These are phyloP conservation scores for Elsinoe necatrix DNA, from an alignment of 2,329 filamentous ascomycete species.

Conservation along the genomic window DNA sequence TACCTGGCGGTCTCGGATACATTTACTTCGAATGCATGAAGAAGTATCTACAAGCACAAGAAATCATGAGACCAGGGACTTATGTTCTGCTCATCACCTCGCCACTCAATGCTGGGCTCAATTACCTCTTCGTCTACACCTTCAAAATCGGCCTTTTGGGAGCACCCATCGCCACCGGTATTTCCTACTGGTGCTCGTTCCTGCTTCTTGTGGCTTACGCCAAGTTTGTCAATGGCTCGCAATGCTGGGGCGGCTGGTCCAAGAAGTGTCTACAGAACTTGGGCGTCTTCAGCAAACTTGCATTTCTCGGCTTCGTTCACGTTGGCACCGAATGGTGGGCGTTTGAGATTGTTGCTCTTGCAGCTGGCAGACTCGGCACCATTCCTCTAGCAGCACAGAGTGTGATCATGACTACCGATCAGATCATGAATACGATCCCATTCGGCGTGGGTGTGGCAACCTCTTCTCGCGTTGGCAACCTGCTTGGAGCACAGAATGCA, in stretches of 20 bases:
- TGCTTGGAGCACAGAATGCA: slow-evolving; percentile 61
- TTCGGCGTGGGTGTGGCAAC: slow-evolving; percentile 80
- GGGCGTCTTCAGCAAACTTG: slow-evolving; percentile 63
- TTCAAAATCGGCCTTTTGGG: slow-evolving; percentile 65
- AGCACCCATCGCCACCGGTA: slow-evolving; percentile 71
- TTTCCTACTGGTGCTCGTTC: slow-evolving; percentile 82
- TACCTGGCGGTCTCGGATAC: slow-evolving; percentile 76
- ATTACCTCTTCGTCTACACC: slow-evolving; percentile 64
- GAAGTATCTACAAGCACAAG: slow-evolving; percentile 52
- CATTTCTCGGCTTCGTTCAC: slow-evolving; percentile 67
- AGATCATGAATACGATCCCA: slow-evolving; percentile 70
- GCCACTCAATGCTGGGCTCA: slow-evolving; percentile 50
- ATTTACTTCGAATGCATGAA: slow-evolving; percentile 77
- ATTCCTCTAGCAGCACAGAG: slow-evolving; percentile 72
- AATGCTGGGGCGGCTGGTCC: slow-evolving; percentile 72
- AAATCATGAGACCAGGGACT: slow-evolving; percentile 56
- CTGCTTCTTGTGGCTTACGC: slow-evolving; percentile 65
- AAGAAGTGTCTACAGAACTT: slow-evolving; percentile 58
- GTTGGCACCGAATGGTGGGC: slow-evolving; percentile 94
- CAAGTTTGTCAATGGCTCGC: slow-evolving; percentile 58
- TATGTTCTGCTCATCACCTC: slow-evolving; percentile 55
- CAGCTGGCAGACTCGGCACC: slow-evolving; percentile 70
- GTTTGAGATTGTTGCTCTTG: slow-evolving; percentile 81
- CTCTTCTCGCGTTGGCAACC: slow-evolving; percentile 68
- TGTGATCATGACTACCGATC: slow-evolving; percentile 84